These are phyloP conservation scores for Cinnamomum chago DNA, from an alignment of 164 flowering plant species.

Conservation along the genomic window DNA sequence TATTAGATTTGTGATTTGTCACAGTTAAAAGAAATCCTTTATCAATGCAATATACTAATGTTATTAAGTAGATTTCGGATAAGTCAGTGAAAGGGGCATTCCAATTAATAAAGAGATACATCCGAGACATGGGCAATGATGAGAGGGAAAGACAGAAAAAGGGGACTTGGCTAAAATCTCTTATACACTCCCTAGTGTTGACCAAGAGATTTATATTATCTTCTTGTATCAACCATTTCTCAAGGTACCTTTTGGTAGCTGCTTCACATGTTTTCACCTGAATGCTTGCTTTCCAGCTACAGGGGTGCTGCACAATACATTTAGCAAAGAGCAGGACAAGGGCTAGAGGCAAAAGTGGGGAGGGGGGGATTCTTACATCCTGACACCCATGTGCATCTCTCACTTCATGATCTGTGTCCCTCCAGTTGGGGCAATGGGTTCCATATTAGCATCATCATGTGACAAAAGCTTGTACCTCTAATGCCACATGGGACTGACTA, in stretches of 20 bases:
- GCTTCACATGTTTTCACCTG: slow-evolving; percentile 39
- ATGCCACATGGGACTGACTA: too few relatives aligned
- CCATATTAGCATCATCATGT: too few relatives aligned
- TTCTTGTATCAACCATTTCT: background rate
- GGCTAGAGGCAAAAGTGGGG: background rate
- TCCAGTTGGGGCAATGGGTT: too few relatives aligned
- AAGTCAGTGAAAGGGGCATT: background rate
- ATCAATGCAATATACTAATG: background rate
- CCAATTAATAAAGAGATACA: background rate
- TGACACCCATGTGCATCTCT: too few relatives aligned
- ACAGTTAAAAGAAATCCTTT: background rate
- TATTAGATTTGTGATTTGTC: too few relatives aligned
- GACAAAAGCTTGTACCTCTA: too few relatives aligned
- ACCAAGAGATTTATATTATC: background rate
- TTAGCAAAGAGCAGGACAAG: background rate
- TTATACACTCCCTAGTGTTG: background rate
- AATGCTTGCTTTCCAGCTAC: slow-evolving; percentile 34
- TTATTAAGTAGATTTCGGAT: background rate
- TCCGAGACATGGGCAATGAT: background rate
- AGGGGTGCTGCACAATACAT: slow-evolving; percentile 12
- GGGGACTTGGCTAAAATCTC: background rate
- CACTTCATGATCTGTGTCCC: too few relatives aligned
- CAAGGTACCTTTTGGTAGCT: slow-evolving; percentile 14
- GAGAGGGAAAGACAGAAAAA: background rate
- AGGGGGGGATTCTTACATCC: too few relatives aligned